Conservation (phyloP, 768 basidiomycete species). For the Lyophyllum decastes region DNA sequence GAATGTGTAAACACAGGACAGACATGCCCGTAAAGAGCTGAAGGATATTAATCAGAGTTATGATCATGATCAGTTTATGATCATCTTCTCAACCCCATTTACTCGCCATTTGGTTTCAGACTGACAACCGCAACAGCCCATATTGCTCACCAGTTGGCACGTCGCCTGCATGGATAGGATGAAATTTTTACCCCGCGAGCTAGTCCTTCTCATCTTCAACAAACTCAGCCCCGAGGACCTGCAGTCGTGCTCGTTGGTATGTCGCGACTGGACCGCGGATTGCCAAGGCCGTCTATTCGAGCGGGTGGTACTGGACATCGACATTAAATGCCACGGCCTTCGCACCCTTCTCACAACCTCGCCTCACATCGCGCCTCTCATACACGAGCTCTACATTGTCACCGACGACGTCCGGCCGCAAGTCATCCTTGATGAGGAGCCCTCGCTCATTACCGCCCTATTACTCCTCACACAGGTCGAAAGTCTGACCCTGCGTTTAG, state of each 20-base stretch:
- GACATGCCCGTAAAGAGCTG: too few relatives aligned
- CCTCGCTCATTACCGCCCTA: background rate
- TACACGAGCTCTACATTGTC: conserved; percentile 6
- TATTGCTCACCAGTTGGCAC: background rate
- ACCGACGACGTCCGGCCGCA: background rate
- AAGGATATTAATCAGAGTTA: too few relatives aligned
- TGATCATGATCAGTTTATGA: too few relatives aligned
- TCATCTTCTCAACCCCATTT: too few relatives aligned
- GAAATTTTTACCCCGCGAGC: conserved; percentile 1
- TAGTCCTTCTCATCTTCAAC: conserved; percentile 4
- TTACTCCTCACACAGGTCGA: background rate
- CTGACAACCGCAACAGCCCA: background rate
- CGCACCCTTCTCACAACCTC: background rate
- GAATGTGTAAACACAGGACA: too few relatives aligned
- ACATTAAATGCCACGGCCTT: conserved; percentile 8
- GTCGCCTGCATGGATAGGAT: background rate
- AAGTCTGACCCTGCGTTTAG: conserved; percentile 1
- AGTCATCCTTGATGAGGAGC: background rate
- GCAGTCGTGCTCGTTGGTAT: conserved; percentile 10
- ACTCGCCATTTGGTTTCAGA: too few relatives aligned
- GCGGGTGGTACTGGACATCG: background rate
- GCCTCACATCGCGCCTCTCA: background rate
- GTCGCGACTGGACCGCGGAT: conserved; percentile 5
- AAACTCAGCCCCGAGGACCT: conserved; percentile 3
- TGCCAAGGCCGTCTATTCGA: conserved; percentile 9